Conservation (phyloP, 306 rosid genomes). For the Morella rubra region DNA sequence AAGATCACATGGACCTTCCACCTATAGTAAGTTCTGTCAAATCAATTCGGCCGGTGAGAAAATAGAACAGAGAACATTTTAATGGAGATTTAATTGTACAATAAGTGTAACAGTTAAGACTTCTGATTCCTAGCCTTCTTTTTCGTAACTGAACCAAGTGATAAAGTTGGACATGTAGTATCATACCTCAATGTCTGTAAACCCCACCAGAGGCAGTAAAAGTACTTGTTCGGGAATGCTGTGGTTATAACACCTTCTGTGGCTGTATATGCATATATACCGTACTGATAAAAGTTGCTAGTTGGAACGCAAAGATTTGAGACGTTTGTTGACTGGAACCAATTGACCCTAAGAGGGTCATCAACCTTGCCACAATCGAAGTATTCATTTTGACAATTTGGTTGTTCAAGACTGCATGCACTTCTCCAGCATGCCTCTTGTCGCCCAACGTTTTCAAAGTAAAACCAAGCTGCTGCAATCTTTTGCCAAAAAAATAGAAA, state of each 20-base stretch:
- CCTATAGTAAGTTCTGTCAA: too few relatives aligned
- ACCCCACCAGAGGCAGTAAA: slow-evolving; percentile 78
- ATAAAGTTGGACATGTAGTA: too few relatives aligned
- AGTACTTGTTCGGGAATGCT: slow-evolving; percentile 72
- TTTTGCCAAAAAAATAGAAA: slow-evolving; percentile 12
- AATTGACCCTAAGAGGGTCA: slow-evolving; percentile 42
- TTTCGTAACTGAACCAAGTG: too few relatives aligned
- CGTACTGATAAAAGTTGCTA: slow-evolving; percentile 46
- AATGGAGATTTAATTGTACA: too few relatives aligned
- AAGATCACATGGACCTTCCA: too few relatives aligned
- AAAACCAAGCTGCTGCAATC: slow-evolving; percentile 98
- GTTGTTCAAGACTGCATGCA: slow-evolving; percentile 45
- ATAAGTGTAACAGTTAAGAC: too few relatives aligned
- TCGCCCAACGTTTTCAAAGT: slow-evolving; percentile 76
- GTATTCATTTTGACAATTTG: slow-evolving; percentile 49
- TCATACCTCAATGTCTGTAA: slow-evolving; percentile 73
- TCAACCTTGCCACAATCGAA: slow-evolving; percentile 54
- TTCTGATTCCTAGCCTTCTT: background rate
- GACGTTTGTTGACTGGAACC: slow-evolving; percentile 67
- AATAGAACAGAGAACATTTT: too few relatives aligned
- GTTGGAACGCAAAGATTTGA: slow-evolving; percentile 58
- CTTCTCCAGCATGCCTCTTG: slow-evolving; percentile 95
- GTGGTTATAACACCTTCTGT: slow-evolving; percentile 61
- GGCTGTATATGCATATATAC: slow-evolving; percentile 81
- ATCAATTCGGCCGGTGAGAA: too few relatives aligned